Conservation (phyloP, 768 basidiomycete genomes). For the Tricholoma saponaceum region DNA sequence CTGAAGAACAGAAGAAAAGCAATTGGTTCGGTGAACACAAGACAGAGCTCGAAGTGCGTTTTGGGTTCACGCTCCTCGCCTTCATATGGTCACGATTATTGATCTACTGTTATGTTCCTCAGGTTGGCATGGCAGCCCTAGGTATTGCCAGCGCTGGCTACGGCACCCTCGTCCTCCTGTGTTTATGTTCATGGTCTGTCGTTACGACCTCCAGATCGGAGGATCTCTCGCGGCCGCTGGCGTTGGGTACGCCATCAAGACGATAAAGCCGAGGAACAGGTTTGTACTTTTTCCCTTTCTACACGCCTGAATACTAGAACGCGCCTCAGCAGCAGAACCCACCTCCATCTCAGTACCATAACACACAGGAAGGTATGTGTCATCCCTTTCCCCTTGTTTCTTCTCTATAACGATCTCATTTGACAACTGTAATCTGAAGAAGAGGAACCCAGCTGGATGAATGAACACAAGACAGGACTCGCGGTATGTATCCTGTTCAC, state of each 20-base stretch:
- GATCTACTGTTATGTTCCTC: not conserved
- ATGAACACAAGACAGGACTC: conserved; percentile 44
- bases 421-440: not conserved
- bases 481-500: conserved; percentile 35
- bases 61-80: not conserved
- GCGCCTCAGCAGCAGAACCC: too few species aligned
- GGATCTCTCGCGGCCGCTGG: not conserved
- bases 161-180: not conserved
- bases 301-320: too few species aligned
- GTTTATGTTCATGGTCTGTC: not conserved
- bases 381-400: not conserved
- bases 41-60: conserved; percentile 51
- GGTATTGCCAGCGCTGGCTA: too few species aligned
- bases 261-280: not conserved
- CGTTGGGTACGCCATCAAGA: not conserved
- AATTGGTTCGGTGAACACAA: conserved; percentile 57
- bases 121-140: not conserved
- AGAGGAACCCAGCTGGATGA: not conserved
- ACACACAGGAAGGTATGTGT: conserved; percentile 8
- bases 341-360: not conserved
- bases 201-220: not conserved
- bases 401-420: too few species aligned
- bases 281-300: too few species aligned
- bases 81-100: conserved; percentile 1
- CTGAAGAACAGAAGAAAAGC: conserved; percentile 45